Evolutionary conservation across 805 yeast species (phyloP).

Genomic region (Suhomyces sp.): DNA sequence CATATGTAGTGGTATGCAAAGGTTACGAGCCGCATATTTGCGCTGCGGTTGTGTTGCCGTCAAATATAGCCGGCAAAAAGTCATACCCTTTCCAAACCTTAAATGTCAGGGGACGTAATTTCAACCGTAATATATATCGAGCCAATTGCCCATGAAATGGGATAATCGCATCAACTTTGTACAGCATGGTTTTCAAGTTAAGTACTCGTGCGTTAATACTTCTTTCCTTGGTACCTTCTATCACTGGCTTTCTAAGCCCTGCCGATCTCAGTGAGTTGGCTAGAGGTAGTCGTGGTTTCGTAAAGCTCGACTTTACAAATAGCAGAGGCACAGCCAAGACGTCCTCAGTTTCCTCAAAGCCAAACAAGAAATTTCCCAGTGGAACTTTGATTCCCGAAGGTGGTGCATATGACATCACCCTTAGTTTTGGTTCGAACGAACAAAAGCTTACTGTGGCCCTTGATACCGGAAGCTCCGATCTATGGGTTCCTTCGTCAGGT

Average conservation of each 20-base stretch:
- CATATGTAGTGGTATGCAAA: not conserved
- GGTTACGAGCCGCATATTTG: not conserved
- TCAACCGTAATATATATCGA: not conserved
- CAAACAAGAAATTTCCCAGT: not conserved
- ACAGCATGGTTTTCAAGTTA: not conserved
- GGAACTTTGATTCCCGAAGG: not conserved
- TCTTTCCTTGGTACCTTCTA: not conserved
- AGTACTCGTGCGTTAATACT: not conserved
- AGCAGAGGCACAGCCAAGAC: not conserved
- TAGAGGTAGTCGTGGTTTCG: not conserved
- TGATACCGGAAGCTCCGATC: constrained; percentile 1
- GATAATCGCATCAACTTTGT: not conserved
- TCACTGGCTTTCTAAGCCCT: not conserved
- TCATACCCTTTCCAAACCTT: not conserved
- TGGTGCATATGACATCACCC: not conserved
- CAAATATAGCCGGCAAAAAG: not conserved
- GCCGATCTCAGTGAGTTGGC: not conserved
- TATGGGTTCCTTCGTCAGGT: not conserved
- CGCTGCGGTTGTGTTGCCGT: not conserved
- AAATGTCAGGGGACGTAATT: not conserved
- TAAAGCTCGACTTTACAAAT: not conserved
- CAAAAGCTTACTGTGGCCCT: not conserved
- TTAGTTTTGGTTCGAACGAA: not conserved
- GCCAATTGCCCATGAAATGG: not conserved
- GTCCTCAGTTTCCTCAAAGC: not conserved